A percentile compares a stretch with the other conserved stretches of the same genome.
Conservation (phyloP, 305 asterid genomes). For the Lippia alba region DNA sequence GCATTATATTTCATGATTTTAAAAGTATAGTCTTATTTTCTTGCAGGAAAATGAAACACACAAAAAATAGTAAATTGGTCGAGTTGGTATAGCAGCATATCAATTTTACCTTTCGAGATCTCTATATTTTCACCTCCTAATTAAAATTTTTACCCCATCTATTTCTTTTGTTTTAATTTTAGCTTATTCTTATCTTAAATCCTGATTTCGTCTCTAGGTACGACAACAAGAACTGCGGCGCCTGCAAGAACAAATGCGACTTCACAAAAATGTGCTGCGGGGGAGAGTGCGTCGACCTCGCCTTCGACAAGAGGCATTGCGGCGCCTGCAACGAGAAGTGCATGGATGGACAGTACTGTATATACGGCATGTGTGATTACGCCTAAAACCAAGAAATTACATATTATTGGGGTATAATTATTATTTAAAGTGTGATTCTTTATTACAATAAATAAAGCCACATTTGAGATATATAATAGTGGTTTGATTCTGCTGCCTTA, state of each 20-base stretch:
- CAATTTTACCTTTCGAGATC: too few species aligned
- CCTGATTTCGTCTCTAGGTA: background rate
- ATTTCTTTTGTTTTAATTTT: too few species aligned
- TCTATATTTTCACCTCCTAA: too few species aligned
- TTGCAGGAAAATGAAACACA: too few species aligned
- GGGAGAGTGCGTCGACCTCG: slow-evolving; percentile 60
- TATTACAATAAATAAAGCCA: slow-evolving; percentile 31
- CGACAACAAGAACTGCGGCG: slow-evolving; percentile 61
- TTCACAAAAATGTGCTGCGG: slow-evolving; percentile 59
- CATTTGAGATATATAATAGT: slow-evolving; percentile 15
- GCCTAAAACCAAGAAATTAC: slow-evolving; percentile 38
- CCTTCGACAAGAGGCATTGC: slow-evolving; percentile 74
- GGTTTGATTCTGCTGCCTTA: slow-evolving; percentile 25
- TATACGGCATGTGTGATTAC: slow-evolving; percentile 68
- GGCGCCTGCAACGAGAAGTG: slow-evolving; percentile 60
- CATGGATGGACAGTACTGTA: slow-evolving; percentile 51
- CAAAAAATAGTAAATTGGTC: too few species aligned
- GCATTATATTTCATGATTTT: too few species aligned
- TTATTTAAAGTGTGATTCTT: background rate
- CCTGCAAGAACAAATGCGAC: slow-evolving; percentile 64
- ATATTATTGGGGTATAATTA: background rate
- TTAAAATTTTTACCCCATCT: too few species aligned
- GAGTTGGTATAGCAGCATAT: too few species aligned
- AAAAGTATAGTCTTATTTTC: too few species aligned
- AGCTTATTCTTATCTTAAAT: too few species aligned